These are phyloP conservation scores for Colletotrichum shisoi DNA, from an alignment of 2,329 filamentous ascomycete genomes.

Conservation along the genomic window DNA sequence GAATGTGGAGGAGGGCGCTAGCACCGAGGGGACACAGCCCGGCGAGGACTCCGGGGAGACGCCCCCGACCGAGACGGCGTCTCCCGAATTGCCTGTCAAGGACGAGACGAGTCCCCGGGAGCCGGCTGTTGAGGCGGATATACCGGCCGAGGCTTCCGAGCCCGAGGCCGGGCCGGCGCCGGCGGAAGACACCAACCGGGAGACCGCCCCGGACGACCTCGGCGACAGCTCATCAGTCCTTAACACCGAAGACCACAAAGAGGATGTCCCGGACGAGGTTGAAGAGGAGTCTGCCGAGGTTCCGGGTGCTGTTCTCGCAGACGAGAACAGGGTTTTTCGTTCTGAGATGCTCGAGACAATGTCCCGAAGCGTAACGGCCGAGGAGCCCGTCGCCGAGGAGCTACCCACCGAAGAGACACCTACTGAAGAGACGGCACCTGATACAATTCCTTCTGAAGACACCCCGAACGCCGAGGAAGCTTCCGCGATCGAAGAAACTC, in stretches of 20 bases:
- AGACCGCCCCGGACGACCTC: neutral
- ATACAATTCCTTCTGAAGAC: neutral
- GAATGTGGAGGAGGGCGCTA: slow-evolving; percentile 23
- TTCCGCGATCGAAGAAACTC: neutral
- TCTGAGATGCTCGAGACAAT: neutral
- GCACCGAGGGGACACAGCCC: slow-evolving; percentile 10
- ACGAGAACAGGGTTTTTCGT: neutral
- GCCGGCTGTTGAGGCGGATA: neutral
- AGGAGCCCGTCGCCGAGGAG: neutral
- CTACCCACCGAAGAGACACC: neutral
- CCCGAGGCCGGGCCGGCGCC: neutral
- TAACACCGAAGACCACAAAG: neutral
- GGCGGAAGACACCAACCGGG: neutral
- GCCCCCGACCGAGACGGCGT: neutral
- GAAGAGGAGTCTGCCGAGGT: neutral
- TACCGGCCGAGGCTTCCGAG: neutral
- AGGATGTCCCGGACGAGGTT: neutral
- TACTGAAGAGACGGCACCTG: neutral
- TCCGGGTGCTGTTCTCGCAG: neutral
- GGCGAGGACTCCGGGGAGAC: neutral
- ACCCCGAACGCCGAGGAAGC: neutral
- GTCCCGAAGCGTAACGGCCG: neutral
- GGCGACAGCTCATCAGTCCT: neutral
- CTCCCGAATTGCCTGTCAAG: neutral
- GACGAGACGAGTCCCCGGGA: neutral